These are phyloP conservation scores for Dissoconium aciculare DNA, from an alignment of 2,329 filamentous ascomycete species.

Conservation along the genomic window DNA sequence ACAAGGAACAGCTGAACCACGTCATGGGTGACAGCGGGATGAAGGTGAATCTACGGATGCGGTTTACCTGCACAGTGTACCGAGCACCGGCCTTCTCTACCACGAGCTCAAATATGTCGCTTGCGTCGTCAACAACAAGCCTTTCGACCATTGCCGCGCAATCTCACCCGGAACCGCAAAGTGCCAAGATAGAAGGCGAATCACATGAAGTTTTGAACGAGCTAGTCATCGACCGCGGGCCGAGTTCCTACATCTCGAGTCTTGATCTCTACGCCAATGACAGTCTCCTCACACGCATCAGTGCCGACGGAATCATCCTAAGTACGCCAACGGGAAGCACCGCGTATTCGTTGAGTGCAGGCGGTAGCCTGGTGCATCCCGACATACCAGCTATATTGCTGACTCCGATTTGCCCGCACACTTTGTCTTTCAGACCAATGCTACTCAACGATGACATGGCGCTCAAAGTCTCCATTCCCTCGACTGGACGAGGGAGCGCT, in stretches of 20 bases:
- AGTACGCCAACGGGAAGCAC: slow-evolving; percentile 83
- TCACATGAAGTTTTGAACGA: slow-evolving; percentile 98
- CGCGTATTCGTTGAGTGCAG: slow-evolving; percentile 89
- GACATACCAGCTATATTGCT: slow-evolving; percentile 93
- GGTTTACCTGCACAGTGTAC: slow-evolving; percentile 96
- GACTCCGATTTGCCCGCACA: slow-evolving; percentile 95
- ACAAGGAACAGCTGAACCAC: slow-evolving; percentile 71
- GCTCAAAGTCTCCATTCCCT: slow-evolving; percentile 74
- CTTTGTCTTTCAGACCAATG: slow-evolving; percentile 93
- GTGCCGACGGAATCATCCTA: slow-evolving; percentile 95
- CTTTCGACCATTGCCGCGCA: slow-evolving; percentile 18
- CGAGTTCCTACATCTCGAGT: slow-evolving; percentile 92
- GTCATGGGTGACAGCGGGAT: slow-evolving; percentile 92
- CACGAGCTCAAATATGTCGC: not conserved
- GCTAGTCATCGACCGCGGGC: slow-evolving; percentile 92
- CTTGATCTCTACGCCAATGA: slow-evolving; percentile 92
- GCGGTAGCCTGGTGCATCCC: slow-evolving; percentile 87
- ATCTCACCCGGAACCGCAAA: slow-evolving; percentile 25
- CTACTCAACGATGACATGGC: slow-evolving; percentile 89
- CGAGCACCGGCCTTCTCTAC: slow-evolving; percentile 37
- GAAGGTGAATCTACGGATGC: slow-evolving; percentile 95
- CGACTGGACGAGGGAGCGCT: slow-evolving; percentile 73
- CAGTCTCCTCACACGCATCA: slow-evolving; percentile 84
- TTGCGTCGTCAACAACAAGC: slow-evolving; percentile 16
- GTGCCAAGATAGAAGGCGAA: slow-evolving; percentile 67